Base-by-base conservation (phyloP, 345 rosid species). In the Zanthoxylum bungeanum region DNA sequence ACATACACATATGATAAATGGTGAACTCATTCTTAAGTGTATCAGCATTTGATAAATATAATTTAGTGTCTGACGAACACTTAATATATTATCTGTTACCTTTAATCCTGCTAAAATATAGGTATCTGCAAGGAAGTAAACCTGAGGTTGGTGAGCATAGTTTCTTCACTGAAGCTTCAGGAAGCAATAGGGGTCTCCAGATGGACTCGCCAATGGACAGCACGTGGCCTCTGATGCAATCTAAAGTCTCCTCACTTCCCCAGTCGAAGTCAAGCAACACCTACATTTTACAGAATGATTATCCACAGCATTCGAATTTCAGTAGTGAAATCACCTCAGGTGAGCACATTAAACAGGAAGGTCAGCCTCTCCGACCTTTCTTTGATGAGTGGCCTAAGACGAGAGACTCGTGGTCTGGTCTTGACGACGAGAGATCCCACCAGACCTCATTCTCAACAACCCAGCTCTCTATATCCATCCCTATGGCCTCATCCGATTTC, bases 381-480 rank as follows among this genome's bases (percentile, higher is more conserved):
- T 76, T 83, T 3, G 86, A 86, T 0, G 89, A 86, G 75, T 85
- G 87, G 89, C 87, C 89, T 52, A 78, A 79, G 39, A 60, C 81
- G 58, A 75, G 83, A 9, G 82, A 74, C 40, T 46, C 89, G 0
- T 83, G 87, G 85, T 76, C 84, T 22, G 71, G 75, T 70, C 82
- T 86, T 14, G 85, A 83, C 63, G 81, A 76, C 0, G 81, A 83
- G 12, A 77, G 84, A 72, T 79, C 84, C 49, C 81, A 76, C 73
- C 84, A 74, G 52, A 75, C 80, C 2, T 81, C 87, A 9, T 78
- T 73, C 52, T 81, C 89, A 0, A 83, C 87, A 36, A 83, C 85
- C 40, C 85, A 82, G 77, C 87, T 85, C 60, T 85, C 89, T 2
- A 85, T 83, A 40, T 85, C 87, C 67, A 85, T 82, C 71, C 89